Evolutionary conservation across 208 protist genomes (phyloP).

Genomic region (Leishmania aethiopica): DNA sequence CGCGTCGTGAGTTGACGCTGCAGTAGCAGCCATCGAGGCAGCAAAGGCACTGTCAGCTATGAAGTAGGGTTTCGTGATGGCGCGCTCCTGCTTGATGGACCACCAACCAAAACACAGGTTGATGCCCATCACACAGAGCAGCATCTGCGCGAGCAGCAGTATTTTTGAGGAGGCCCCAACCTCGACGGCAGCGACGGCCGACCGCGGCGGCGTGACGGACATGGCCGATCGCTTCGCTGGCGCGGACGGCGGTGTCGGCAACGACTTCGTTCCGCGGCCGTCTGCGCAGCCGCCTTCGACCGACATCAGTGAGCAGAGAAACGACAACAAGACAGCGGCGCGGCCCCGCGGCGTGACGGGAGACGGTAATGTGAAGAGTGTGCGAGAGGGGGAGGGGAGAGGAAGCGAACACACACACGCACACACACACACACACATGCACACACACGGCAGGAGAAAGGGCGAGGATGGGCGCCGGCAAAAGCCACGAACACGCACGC

Average conservation of each 20-base stretch:
- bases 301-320: neutral
- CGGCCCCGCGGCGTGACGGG: neutral
- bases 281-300: neutral
- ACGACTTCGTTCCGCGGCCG: neutral
- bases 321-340: neutral
- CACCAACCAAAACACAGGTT: slow-evolving; percentile 84
- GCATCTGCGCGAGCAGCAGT: slow-evolving; percentile 51
- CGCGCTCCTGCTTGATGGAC: slow-evolving; percentile 85
- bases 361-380: neutral
- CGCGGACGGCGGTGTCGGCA: neutral
- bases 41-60: neutral
- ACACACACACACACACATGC: neutral
- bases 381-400: neutral
- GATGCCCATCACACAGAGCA: slow-evolving; percentile 70
- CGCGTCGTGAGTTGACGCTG: neutral
- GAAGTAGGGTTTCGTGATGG: slow-evolving; percentile 73
- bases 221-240: neutral
- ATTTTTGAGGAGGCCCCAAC: slow-evolving; percentile 7
- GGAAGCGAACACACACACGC: neutral
- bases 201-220: neutral
- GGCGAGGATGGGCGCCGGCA: too few relatives aligned
- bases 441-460: neutral
- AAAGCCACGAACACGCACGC: too few relatives aligned
- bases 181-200: neutral
- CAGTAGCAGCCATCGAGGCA: neutral